Evolutionary conservation across 2,329 filamentous ascomycete species (phyloP).

Genomic region (Capronia epimyces): DNA sequence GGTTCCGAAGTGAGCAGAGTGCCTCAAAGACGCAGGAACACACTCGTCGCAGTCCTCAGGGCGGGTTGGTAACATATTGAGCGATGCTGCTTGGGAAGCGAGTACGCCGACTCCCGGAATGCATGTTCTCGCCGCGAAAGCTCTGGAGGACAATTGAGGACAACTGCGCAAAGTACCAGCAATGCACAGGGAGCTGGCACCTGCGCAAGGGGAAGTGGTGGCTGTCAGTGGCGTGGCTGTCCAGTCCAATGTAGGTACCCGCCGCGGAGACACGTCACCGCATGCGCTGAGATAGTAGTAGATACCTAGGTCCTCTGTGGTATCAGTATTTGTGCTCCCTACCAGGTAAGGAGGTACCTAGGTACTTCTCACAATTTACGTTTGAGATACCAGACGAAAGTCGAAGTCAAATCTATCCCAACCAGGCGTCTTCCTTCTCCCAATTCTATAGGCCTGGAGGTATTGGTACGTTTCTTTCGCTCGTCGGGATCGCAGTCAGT

Average conservation of each 20-base stretch:
- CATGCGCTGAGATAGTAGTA: too few relatives aligned
- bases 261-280: neutral
- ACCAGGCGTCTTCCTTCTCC: too few relatives aligned
- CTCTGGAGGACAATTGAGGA: neutral
- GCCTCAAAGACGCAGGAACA: constrained; percentile 23
- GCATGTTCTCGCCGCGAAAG: constrained; percentile 12
- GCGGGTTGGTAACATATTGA: constrained; percentile 23
- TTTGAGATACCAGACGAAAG: too few relatives aligned
- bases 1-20: constrained; percentile 21
- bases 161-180: neutral
- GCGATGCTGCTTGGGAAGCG: neutral
- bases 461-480: too few relatives aligned
- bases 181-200: neutral
- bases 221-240: neutral
- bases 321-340: too few relatives aligned
- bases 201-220: neutral
- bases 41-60: constrained; percentile 32
- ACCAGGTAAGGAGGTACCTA: too few relatives aligned
- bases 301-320: too few relatives aligned
- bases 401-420: too few relatives aligned
- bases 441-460: too few relatives aligned
- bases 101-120: neutral
- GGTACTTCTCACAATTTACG: too few relatives aligned
- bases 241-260: neutral
- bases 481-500: too few relatives aligned